A percentile compares a stretch with the other conserved stretches of the same genome.
Evolutionary conservation across 148 eudicot genomes (phyloP).

Genomic region (Arbutus unedo): DNA sequence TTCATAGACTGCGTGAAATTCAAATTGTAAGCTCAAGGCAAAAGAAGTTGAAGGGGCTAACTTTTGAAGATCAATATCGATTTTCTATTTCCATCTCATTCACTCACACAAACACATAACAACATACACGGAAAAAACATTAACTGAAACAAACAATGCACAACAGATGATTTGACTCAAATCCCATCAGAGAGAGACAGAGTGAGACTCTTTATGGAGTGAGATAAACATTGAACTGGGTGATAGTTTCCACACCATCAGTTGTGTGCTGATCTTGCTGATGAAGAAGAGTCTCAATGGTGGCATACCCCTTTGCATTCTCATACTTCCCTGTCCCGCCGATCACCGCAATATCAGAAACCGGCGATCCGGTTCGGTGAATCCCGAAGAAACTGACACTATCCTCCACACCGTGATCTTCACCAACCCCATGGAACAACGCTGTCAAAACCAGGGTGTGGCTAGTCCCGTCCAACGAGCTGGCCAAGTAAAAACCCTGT

Average conservation of each 20-base stretch:
- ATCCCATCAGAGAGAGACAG: not conserved
- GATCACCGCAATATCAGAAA: slow-evolving; percentile 64
- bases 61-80: not conserved
- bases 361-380: slow-evolving; percentile 71
- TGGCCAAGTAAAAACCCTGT: slow-evolving; percentile 84
- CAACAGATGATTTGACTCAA: not conserved
- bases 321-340: slow-evolving; percentile 92
- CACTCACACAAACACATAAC: slow-evolving; percentile 38
- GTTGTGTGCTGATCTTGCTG: slow-evolving; percentile 83
- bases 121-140: slow-evolving; percentile 35
- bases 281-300: slow-evolving; percentile 75
- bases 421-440: slow-evolving; percentile 50
- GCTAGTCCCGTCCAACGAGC: slow-evolving; percentile 80
- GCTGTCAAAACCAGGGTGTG: slow-evolving; percentile 83
- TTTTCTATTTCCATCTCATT: not conserved
- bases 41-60: not conserved
- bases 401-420: slow-evolving; percentile 39
- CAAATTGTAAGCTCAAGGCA: not conserved
- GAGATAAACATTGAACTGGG: slow-evolving; percentile 61
- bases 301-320: slow-evolving; percentile 83
- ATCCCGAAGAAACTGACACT: slow-evolving; percentile 88
- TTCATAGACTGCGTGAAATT: not conserved
- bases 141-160: not conserved
- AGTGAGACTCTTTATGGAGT: slow-evolving; percentile 25
- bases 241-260: slow-evolving; percentile 87